Conservation (phyloP, 179 eudicot species). For the Heliamphora ciliata region DNA sequence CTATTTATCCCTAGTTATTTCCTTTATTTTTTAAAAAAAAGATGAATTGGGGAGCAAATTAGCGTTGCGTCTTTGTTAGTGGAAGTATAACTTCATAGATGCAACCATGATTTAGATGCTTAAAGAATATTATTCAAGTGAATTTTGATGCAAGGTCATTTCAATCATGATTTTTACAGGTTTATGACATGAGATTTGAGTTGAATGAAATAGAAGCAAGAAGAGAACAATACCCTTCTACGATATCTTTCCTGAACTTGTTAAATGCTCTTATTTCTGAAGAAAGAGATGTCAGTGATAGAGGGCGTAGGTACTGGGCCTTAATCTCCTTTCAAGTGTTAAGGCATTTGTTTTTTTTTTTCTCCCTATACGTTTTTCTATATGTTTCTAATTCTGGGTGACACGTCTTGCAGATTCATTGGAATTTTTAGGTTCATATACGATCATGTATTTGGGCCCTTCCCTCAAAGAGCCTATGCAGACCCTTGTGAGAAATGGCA, state of each 20-base stretch:
- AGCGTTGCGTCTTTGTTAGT: neutral
- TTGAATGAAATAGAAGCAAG: conserved; percentile 96
- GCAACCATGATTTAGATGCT: neutral
- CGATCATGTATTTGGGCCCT: conserved; percentile 94
- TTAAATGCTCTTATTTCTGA: conserved; percentile 86
- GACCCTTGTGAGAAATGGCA: conserved; percentile 95
- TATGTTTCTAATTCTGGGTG: conserved; percentile 10
- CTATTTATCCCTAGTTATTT: neutral
- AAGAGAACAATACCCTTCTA: conserved; percentile 91
- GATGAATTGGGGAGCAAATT: neutral
- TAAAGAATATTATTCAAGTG: neutral
- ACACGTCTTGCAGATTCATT: conserved; percentile 56
- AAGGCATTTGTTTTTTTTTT: neutral
- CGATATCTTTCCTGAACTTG: conserved; percentile 84
- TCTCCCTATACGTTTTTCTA: conserved; percentile 6
- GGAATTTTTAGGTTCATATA: conserved; percentile 90
- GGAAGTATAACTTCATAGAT: neutral
- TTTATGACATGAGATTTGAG: conserved; percentile 96
- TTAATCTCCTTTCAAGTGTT: conserved; percentile 5
- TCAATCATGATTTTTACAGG: conserved; percentile 38
- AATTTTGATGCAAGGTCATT: neutral
- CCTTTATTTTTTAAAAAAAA: neutral
- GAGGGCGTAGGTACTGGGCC: conserved; percentile 69
- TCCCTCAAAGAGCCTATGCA: conserved; percentile 94
- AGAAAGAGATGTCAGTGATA: conserved; percentile 77